Percentiles rank a stretch among this genome's conserved stretches.
These are phyloP conservation scores for barley (Hordeum vulgare) DNA, from an alignment of 176 grass and related monocot species.

Conservation along the genomic window DNA sequence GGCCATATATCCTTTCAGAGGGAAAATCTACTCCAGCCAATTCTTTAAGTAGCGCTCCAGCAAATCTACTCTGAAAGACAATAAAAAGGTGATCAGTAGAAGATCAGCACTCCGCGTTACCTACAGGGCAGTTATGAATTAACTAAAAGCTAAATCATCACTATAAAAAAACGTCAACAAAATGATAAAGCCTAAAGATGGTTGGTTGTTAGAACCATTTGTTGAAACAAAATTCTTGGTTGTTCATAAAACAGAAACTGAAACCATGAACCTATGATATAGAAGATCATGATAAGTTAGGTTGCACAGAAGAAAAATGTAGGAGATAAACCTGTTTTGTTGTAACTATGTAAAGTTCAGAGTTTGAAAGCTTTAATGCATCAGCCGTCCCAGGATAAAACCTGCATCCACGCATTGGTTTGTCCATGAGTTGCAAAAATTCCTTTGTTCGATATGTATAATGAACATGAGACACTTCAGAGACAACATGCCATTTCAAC, in stretches of 20 bases:
- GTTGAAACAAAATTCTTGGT: not conserved
- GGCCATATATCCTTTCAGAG: slow-evolving; percentile 82
- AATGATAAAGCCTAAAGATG: not conserved
- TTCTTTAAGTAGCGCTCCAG: slow-evolving; percentile 76
- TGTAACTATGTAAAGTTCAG: slow-evolving; percentile 88
- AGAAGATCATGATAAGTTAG: not conserved
- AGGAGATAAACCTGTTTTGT: slow-evolving; percentile 70
- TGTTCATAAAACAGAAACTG: not conserved
- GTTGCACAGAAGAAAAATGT: not conserved
- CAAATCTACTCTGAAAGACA: slow-evolving; percentile 66
- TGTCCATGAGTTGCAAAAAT: not conserved
- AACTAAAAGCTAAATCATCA: not conserved
- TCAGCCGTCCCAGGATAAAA: slow-evolving; percentile 90
- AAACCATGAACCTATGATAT: not conserved
- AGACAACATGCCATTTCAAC: not conserved
- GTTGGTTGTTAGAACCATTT: not conserved
- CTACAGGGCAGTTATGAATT: not conserved
- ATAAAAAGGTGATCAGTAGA: not conserved
- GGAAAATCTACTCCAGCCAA: slow-evolving; percentile 70
- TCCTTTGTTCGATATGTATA: not conserved
- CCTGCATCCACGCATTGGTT: slow-evolving; percentile 29
- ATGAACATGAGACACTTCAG: not conserved
- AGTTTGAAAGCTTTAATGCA: slow-evolving; percentile 93
- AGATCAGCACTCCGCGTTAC: not conserved
- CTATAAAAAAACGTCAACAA: not conserved